Conservation (phyloP, 257 asterid genomes). For the Eustoma russellianum region DNA sequence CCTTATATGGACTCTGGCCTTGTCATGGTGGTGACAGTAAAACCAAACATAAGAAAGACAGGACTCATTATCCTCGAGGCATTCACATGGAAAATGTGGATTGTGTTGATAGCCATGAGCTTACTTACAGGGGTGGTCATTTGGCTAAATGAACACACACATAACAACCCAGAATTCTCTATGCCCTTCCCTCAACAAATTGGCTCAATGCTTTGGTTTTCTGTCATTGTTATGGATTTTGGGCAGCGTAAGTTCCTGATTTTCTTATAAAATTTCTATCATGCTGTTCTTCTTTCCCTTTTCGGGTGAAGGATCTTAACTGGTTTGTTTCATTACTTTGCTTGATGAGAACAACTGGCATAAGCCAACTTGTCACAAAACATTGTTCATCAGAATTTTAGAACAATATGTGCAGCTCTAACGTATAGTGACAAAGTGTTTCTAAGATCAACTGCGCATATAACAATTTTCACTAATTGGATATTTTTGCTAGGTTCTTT, state of each 20-base stretch:
- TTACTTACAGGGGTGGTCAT: constrained; percentile 32
- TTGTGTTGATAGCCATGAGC: constrained; percentile 27
- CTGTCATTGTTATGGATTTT: constrained; percentile 45
- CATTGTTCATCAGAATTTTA: no score
- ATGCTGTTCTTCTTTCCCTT: no score
- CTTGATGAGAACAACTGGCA: no score
- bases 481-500: no score
- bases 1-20: constrained; percentile 60
- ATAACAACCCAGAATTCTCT: constrained; percentile 34
- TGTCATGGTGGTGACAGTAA: constrained; percentile 49
- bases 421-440: no score
- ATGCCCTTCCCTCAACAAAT: constrained; percentile 23
- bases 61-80: constrained; percentile 29
- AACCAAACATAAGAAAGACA: constrained; percentile 23
- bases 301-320: no score
- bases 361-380: no score
- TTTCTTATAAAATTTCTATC: no score
- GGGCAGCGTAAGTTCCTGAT: constrained; percentile 38
- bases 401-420: no score
- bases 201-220: constrained; percentile 50
- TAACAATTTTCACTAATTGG: no score
- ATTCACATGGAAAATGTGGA: constrained; percentile 48
- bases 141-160: constrained; percentile 45
- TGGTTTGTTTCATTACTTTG: no score
- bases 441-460: no score